Evolutionary conservation across 176 grass and related monocot species (phyloP).

Genomic region (Aegilops sharonensis): DNA sequence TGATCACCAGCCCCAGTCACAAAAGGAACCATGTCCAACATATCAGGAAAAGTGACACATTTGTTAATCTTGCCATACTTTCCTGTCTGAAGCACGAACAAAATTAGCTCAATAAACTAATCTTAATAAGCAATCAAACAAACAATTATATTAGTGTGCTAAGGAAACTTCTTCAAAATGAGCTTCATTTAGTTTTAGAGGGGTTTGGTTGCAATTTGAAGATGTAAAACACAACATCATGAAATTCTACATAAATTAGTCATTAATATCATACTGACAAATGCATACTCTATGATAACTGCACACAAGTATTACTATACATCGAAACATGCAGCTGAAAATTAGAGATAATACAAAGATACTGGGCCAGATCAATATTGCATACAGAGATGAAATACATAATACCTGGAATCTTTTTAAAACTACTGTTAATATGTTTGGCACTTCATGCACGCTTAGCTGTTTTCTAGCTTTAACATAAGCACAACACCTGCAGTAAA

Average conservation of each 20-base stretch:
- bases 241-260: not conserved
- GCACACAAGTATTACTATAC: slow-evolving; percentile 6
- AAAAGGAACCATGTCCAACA: slow-evolving; percentile 99
- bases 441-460: slow-evolving; percentile 93
- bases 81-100: slow-evolving; percentile 67
- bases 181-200: not conserved
- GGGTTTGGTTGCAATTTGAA: slow-evolving; percentile 6
- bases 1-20: slow-evolving; percentile 84
- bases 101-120: slow-evolving; percentile 21
- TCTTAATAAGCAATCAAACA: not conserved
- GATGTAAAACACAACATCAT: slow-evolving; percentile 1
- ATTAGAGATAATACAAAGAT: slow-evolving; percentile 9
- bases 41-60: slow-evolving; percentile 95
- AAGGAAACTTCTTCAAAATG: not conserved
- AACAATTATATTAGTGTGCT: not conserved
- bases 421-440: slow-evolving; percentile 97
- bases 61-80: slow-evolving; percentile 99
- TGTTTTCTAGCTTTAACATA: slow-evolving; percentile 98
- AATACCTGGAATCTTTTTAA: slow-evolving; percentile 97
- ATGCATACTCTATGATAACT: not conserved
- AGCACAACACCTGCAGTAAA: slow-evolving; percentile 67
- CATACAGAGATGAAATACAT: slow-evolving; percentile 3
- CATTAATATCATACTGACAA: slow-evolving; percentile 15
- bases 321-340: slow-evolving; percentile 10
- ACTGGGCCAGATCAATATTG: slow-evolving; percentile 19